Base-by-base conservation (phyloP, 768 basidiomycete genomes). In the Pholiota microspora region DNA sequence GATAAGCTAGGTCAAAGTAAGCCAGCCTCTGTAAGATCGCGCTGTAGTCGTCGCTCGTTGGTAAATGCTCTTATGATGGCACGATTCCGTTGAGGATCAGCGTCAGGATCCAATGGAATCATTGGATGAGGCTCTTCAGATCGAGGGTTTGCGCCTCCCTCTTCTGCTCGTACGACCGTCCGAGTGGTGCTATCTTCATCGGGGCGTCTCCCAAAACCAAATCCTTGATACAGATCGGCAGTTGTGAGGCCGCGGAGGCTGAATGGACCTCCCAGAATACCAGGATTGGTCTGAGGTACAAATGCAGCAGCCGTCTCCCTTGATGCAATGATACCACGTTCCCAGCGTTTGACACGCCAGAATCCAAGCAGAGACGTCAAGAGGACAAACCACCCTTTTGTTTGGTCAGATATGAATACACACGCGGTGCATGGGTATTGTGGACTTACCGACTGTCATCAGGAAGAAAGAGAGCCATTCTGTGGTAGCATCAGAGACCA, bases 391-490 rank as follows among this genome's bases (percentile, higher is more conserved):
- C 66, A 72, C 8, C 70, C 68, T 71, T 21, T 47, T 31, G 42
- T 40, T 36, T 7, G 28, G 25, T 53, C 21, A 57, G n/a, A 15
- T 36, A 15, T 21, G 9, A 12, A 18, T 16, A 12, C 45, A 44
- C 13, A 28, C 56, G 4, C n/a, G n/a, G n/a, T n/a, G n/a, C n/a
- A 50, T 29, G 28, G 40, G 9, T 29, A 21, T 16, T 28, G 46
- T 28, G 24, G 25, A 73, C 83, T 36, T 58, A 85, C 86, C 86
- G 45, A 93, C 74, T 31, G 88, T 92, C 92, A 98, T 97, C 60
- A 98, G 72, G 73, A 95, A 83, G 75, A 98, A 98, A 13, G 92
- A 92, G 48, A 98, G 73, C 93, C 93, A 98, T 66, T 98, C 94
- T 21, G 89, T 88, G 0, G 94, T 91, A 21, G 85, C 79, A 68